A percentile compares a stretch with the other conserved stretches of the same genome.
These are phyloP conservation scores for Neurospora terricola DNA, from an alignment of 495 filamentous ascomycete species.

Conservation along the genomic window DNA sequence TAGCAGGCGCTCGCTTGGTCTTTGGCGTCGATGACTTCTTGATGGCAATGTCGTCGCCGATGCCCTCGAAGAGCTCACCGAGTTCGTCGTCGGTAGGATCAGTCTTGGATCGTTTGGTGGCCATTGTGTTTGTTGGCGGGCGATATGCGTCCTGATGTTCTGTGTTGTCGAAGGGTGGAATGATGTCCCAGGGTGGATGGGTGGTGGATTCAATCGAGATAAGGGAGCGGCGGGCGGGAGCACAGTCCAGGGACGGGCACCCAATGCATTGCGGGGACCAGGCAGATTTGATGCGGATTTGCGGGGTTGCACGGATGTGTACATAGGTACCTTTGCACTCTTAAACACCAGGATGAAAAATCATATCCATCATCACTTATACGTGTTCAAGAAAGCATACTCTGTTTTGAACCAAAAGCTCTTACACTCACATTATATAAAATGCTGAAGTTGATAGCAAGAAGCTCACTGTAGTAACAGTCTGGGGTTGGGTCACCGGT, in stretches of 20 bases:
- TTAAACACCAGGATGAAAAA: neutral
- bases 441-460: neutral
- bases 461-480: neutral
- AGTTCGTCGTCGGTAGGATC: conserved; percentile 70
- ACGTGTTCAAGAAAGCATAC: neutral
- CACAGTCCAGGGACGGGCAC: neutral
- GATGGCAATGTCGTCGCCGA: conserved; percentile 42
- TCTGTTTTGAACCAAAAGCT: neutral
- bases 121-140: conserved; percentile 21
- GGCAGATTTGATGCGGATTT: neutral
- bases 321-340: neutral
- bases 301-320: neutral
- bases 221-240: neutral
- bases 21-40: conserved; percentile 41
- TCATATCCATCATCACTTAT: neutral
- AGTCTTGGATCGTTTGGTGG: conserved; percentile 32
- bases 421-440: neutral
- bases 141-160: neutral
- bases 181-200: neutral
- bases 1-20: conserved; percentile 26
- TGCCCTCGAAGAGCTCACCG: conserved; percentile 68
- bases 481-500: neutral
- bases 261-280: neutral
- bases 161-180: neutral
- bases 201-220: neutral